Evolutionary conservation across 305 asterid genomes (phyloP), one percentile per base, ranked within the genome.

Genomic region (Plantago lanceolata): DNA sequence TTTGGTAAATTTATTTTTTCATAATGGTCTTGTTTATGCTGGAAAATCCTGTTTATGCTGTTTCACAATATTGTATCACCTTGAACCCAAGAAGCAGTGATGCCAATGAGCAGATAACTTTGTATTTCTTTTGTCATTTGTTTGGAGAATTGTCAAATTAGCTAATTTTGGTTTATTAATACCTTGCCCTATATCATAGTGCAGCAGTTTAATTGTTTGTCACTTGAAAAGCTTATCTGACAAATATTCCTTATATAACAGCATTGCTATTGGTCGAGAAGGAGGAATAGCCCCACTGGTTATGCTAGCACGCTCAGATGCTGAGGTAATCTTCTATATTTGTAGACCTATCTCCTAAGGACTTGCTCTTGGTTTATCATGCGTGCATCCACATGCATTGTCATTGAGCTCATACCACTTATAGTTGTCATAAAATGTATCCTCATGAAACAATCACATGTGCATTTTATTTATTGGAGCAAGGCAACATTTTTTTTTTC

Each of bases 251-350:
- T 56, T 76, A 40, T 76, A 26, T 64, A 18, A 76, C 63, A 90
- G 97, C 82, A 86, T 91, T 70, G 95, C 95, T 47, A 91, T 88
- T 80, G 95, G 96, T 61, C 83, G 83, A 51, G 96, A 81, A 85
- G 97, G 97, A 65, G 97, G 97, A 17, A 89, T 91, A 57, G 79
- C 86, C 20, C 95, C 97, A 62, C 86, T 91, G 63, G 83, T 91
- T 65, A 80, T 83, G 14, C 78, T 91, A 77, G 96, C 96, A 56
- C 82, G 72, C 71, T 88, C 97, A 61, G 81, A 78, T 16, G 71
- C 84, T 49, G 92, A 81, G 93, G 97, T 90, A 75, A 69, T 51
- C 51, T 40, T 64, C 16, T 7, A 6, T n/a, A n/a, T 0, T 59
- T 40, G 33, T 7, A 48, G 19, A 48, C 9, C 6, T 48, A 47